Conservation (phyloP, 1,284 basidiomycete species). For the Moniliella sp. region DNA sequence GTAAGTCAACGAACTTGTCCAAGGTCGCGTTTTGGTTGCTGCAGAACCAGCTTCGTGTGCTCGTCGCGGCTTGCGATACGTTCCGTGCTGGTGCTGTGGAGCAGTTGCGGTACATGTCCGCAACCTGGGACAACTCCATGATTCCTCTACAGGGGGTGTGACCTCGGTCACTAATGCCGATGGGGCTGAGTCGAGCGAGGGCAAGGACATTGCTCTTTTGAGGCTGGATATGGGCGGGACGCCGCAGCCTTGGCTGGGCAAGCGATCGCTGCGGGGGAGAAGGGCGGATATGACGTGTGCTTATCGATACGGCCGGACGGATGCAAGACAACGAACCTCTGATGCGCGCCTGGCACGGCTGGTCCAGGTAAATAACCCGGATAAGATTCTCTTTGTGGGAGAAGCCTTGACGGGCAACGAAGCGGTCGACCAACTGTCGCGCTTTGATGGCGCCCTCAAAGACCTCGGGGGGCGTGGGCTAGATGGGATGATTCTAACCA, state of each 20-base stretch:
- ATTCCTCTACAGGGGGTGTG: no score
- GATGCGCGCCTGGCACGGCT: slow-evolving; percentile 32
- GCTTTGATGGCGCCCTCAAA: slow-evolving; percentile 27
- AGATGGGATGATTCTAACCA: slow-evolving; percentile 31
- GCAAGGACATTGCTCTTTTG: slow-evolving; percentile 60
- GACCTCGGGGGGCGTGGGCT: slow-evolving; percentile 28
- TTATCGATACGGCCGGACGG: slow-evolving; percentile 32
- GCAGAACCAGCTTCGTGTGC: slow-evolving; percentile 72
- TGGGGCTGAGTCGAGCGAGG: slow-evolving; percentile 5
- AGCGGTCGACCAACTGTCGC: slow-evolving; percentile 30
- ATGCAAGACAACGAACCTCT: slow-evolving; percentile 34
- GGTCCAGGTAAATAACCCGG: slow-evolving; percentile 26
- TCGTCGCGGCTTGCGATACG: slow-evolving; percentile 95
- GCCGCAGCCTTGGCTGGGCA: slow-evolving; percentile 90
- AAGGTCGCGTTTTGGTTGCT: slow-evolving; percentile 99
- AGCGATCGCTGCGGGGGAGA: slow-evolving; percentile 44
- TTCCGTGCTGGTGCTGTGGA: slow-evolving; percentile 95
- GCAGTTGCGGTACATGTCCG: slow-evolving; percentile 88
- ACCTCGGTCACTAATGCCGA: no score
- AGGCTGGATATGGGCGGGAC: slow-evolving; percentile 92
- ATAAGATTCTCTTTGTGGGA: slow-evolving; percentile 33
- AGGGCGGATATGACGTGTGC: slow-evolving; percentile 25
- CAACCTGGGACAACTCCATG: slow-evolving; percentile 78
- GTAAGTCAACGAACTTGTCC: slow-evolving; percentile 89
- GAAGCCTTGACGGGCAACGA: slow-evolving; percentile 33